These are phyloP conservation scores for Sarocladium strictum DNA, from an alignment of 2,329 filamentous ascomycete species.

Conservation along the genomic window DNA sequence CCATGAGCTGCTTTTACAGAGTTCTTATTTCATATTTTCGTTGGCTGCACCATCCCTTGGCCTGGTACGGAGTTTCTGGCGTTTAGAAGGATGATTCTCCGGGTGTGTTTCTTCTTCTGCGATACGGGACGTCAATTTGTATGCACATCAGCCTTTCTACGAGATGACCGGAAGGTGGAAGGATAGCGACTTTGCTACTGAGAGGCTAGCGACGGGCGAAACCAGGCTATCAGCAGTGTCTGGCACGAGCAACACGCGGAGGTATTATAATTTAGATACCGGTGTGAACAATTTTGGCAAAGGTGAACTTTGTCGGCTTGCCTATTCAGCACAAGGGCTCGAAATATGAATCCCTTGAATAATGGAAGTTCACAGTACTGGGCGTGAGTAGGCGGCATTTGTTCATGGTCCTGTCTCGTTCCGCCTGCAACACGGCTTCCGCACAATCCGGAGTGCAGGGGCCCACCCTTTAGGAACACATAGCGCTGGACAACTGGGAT, in stretches of 20 bases:
- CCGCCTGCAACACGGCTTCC: slow-evolving; percentile 1
- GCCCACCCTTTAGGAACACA: neutral
- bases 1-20: slow-evolving; percentile 6
- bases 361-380: too few relatives aligned
- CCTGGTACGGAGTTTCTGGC: neutral
- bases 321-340: too few relatives aligned
- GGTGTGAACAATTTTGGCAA: too few relatives aligned
- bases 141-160: neutral
- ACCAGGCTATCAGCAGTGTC: neutral
- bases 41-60: neutral
- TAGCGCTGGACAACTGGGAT: neutral
- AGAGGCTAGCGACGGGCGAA: neutral
- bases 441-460: neutral
- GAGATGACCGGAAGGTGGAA: neutral
- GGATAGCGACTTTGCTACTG: neutral
- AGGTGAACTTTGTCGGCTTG: too few relatives aligned
- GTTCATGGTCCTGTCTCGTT: neutral
- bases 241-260: too few relatives aligned
- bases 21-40: slow-evolving; percentile 11
- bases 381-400: neutral
- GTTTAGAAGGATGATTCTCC: neutral
- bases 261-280: too few relatives aligned
- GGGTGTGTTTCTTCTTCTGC: slow-evolving; percentile 15
- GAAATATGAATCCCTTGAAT: too few relatives aligned
- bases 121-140: neutral